Evolutionary conservation across 129 eudicot genomes (phyloP).

Genomic region (Tagetes patula): DNA sequence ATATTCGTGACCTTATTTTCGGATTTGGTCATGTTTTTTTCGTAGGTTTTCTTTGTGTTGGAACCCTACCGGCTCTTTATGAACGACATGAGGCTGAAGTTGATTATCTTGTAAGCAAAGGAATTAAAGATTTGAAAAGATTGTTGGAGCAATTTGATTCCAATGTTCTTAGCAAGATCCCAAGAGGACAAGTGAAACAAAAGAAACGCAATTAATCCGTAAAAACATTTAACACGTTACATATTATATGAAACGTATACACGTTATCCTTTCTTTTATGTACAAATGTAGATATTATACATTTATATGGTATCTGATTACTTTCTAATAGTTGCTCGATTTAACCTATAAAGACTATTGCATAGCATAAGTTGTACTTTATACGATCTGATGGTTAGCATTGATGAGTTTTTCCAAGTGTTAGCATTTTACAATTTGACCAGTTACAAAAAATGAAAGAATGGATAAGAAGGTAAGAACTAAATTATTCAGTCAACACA

Average conservation of each 20-base stretch:
- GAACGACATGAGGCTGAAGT: slow-evolving; percentile 68
- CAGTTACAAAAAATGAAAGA: neutral
- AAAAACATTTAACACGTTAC: neutral
- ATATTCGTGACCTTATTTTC: neutral
- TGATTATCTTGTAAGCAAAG: slow-evolving; percentile 57
- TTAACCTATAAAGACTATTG: no score
- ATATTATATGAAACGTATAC: neutral
- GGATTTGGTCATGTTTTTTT: neutral
- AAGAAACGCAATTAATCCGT: slow-evolving; percentile 38
- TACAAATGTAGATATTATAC: neutral
- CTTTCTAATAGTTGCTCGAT: no score
- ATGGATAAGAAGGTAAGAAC: neutral
- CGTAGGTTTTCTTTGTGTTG: slow-evolving; percentile 59
- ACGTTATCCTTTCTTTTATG: no score
- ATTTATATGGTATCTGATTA: no score
- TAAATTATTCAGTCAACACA: slow-evolving; percentile 17
- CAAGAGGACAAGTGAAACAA: slow-evolving; percentile 75
- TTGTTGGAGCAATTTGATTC: slow-evolving; percentile 51
- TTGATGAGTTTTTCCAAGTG: no score
- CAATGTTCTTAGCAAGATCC: slow-evolving; percentile 71
- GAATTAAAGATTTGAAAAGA: slow-evolving; percentile 51
- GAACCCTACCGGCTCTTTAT: slow-evolving; percentile 63
- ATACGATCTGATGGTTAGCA: no score
- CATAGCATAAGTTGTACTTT: no score
- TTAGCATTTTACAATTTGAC: neutral